Evolutionary conservation across 768 basidiomycete genomes (phyloP).

Genomic region (Mycena vulgaris): DNA sequence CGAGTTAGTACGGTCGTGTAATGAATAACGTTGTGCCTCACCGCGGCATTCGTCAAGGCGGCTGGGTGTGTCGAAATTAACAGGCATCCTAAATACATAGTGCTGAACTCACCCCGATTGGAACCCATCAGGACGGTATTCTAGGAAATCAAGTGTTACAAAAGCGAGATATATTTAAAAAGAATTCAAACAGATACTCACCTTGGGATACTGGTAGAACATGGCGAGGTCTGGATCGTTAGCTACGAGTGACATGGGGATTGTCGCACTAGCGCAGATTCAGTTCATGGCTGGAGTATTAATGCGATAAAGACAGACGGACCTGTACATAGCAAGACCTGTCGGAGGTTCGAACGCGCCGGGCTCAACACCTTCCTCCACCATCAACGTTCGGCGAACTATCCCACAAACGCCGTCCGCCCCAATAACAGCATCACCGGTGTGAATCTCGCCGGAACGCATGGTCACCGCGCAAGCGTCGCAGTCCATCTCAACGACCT

Average conservation of each 20-base stretch:
- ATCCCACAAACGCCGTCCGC: constrained; percentile 23
- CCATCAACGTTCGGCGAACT: constrained; percentile 8
- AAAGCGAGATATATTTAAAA: background rate
- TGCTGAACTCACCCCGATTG: constrained; percentile 13
- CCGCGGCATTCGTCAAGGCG: background rate
- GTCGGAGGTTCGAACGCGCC: background rate
- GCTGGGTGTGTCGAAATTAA: background rate
- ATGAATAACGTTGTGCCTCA: background rate
- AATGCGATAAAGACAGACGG: background rate
- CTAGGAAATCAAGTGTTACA: background rate
- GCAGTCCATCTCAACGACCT: constrained; percentile 10
- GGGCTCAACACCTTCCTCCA: constrained; percentile 9
- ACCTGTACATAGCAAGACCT: constrained; percentile 7
- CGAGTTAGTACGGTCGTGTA: background rate
- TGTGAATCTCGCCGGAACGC: constrained; percentile 5
- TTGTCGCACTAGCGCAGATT: background rate
- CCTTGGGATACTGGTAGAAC: background rate
- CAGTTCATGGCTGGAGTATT: background rate
- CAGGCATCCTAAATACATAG: background rate
- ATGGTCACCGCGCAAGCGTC: constrained; percentile 15
- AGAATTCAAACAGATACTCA: background rate
- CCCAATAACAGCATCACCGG: constrained; percentile 23
- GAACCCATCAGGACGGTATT: constrained; percentile 5
- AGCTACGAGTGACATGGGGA: background rate
- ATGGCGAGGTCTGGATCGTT: background rate